phyloP scores from a whole-genome alignment of 2,329 filamentous ascomycete species.

The Sporothrix schenckii region DNA sequence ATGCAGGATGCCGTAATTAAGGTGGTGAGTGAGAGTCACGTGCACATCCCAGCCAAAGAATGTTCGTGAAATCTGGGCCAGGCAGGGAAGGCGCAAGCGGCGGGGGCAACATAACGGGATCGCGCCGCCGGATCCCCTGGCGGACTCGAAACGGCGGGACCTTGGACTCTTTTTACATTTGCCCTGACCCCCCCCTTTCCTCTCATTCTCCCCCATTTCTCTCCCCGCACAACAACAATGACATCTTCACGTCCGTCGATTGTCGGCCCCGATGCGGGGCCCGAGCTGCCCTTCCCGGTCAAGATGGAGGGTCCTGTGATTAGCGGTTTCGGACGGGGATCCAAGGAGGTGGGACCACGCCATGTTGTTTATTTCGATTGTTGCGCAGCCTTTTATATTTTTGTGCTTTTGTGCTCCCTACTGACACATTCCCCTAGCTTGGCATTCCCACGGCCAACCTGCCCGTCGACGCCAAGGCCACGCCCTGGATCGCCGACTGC shows the following conservation, averaged over 20 bases:
- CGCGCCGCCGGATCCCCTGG: slow-evolving; percentile 12
- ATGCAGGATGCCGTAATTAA: background rate
- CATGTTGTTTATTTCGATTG: background rate
- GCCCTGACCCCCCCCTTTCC: background rate
- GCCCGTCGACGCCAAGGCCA: slow-evolving; percentile 65
- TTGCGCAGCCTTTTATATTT: background rate
- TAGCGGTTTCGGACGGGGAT: slow-evolving; percentile 89
- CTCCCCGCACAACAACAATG: background rate
- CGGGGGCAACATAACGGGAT: slow-evolving; percentile 5
- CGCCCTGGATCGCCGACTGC: slow-evolving; percentile 64
- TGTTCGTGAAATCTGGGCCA: background rate
- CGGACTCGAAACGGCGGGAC: background rate
- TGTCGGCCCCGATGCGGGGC: slow-evolving; percentile 73
- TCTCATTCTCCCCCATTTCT: background rate
- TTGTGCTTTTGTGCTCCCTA: background rate
- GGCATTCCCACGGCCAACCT: slow-evolving; percentile 97
- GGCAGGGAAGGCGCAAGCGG: background rate
- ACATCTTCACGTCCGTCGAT: slow-evolving; percentile 61
- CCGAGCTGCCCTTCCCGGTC: slow-evolving; percentile 78
- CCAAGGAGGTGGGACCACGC: slow-evolving; percentile 70
- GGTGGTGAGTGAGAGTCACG: slow-evolving; percentile 6
- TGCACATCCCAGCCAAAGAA: slow-evolving; percentile 15
- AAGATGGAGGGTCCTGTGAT: slow-evolving; percentile 84
- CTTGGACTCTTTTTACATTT: background rate
- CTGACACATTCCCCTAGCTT: slow-evolving; percentile 57